These are phyloP conservation scores for Wickerhamomyces strasburgensis DNA, from an alignment of 805 yeast species.

Conservation along the genomic window DNA sequence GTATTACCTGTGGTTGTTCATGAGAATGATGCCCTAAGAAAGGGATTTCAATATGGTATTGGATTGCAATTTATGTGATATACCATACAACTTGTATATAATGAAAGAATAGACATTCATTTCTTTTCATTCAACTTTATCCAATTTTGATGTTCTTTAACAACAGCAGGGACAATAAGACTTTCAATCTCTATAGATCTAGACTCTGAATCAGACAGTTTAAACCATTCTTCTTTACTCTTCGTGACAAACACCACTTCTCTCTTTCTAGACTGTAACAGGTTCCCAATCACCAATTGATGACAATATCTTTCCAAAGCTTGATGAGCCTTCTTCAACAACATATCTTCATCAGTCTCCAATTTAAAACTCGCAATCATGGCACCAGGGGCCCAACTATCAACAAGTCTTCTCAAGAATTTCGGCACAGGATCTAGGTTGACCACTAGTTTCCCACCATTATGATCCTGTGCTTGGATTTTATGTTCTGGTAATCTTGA, in stretches of 20 bases:
- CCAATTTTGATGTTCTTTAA: constrained; percentile 61
- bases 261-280: constrained; percentile 79
- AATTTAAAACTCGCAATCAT: constrained; percentile 92
- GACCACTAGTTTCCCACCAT: constrained; percentile 68
- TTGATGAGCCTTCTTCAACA: constrained; percentile 68
- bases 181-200: constrained; percentile 65
- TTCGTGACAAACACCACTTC: constrained; percentile 82
- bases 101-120: constrained; percentile 1
- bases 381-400: constrained; percentile 91
- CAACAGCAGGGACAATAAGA: constrained; percentile 72
- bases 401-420: constrained; percentile 80
- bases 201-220: constrained; percentile 38
- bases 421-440: constrained; percentile 96
- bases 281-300: constrained; percentile 90
- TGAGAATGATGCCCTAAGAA: constrained; percentile 45
- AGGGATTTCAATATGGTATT: constrained; percentile 65
- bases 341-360: constrained; percentile 74
- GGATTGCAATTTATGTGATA: constrained; percentile 52
- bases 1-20: constrained; percentile 55
- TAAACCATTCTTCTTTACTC: constrained; percentile 42
- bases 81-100: background rate
- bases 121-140: constrained; percentile 29
- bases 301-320: constrained; percentile 86
- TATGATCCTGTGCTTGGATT: constrained; percentile 73
- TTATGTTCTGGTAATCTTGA: constrained; percentile 88